Percentiles rank a stretch among this genome's conserved stretches.
These are phyloP conservation scores for Fusarium guadeloupense DNA, from an alignment of 2,329 filamentous ascomycete genomes.

Conservation along the genomic window DNA sequence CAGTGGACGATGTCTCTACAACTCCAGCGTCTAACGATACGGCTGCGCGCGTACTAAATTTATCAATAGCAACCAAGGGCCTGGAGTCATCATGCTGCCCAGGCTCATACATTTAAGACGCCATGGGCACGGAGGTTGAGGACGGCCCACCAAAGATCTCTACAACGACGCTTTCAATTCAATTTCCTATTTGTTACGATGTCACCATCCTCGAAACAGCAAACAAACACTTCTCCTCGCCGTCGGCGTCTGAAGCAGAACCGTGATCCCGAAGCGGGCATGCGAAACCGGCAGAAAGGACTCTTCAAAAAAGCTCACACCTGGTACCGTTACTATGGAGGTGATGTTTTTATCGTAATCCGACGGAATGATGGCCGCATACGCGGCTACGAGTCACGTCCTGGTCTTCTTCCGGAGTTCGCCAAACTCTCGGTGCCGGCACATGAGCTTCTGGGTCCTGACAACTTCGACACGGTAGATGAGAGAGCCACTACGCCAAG, in stretches of 20 bases:
- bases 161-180: too few relatives aligned
- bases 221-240: background rate
- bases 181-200: too few relatives aligned
- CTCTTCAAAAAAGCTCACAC: slow-evolving; percentile 11
- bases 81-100: too few relatives aligned
- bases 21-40: too few relatives aligned
- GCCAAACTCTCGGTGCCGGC: background rate
- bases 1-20: too few relatives aligned
- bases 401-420: background rate
- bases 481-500: background rate
- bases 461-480: background rate
- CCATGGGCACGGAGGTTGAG: too few relatives aligned
- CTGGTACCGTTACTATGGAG: slow-evolving; percentile 3
- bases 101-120: background rate
- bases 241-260: slow-evolving; percentile 2
- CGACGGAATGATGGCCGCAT: background rate
- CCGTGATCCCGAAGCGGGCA: background rate
- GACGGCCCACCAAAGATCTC: too few relatives aligned
- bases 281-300: slow-evolving; percentile 3
- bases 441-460: background rate
- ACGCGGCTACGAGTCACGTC: background rate
- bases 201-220: background rate
- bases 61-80: background rate
- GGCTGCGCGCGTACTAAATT: background rate
- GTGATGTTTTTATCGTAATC: slow-evolving; percentile 1